These are phyloP conservation scores for Cardamine resedifolia DNA, from an alignment of 345 rosid species.

Conservation along the genomic window DNA sequence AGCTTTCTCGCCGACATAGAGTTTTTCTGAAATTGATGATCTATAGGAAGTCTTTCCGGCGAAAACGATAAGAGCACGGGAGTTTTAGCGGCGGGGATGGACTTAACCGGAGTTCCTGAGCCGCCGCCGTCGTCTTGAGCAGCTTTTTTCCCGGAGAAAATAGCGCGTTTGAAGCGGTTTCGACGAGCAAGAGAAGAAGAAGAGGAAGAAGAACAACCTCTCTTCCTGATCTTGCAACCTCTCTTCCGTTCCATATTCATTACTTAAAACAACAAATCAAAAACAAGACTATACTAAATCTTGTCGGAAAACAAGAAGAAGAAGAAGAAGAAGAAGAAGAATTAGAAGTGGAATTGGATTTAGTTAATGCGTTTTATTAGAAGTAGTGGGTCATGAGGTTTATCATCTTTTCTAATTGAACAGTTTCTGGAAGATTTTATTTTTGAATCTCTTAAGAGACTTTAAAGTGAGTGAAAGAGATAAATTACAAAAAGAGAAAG, in stretches of 20 bases:
- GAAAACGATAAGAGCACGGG: constrained; percentile 26
- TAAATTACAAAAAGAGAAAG: constrained; percentile 33
- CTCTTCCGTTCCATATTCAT: constrained; percentile 43
- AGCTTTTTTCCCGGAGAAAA: constrained; percentile 56
- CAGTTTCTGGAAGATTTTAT: constrained; percentile 29
- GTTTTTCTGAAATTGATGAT: constrained; percentile 33
- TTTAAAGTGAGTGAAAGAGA: constrained; percentile 36
- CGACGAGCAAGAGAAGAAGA: constrained; percentile 69
- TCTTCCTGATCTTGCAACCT: constrained; percentile 78
- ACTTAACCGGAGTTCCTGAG: constrained; percentile 64
- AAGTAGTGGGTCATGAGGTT: constrained; percentile 26
- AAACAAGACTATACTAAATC: background rate
- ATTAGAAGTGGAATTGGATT: background rate
- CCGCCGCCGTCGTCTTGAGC: constrained; percentile 41
- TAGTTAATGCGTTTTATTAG: constrained; percentile 5
- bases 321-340: background rate
- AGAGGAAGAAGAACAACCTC: constrained; percentile 82
- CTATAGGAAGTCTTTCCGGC: constrained; percentile 12
- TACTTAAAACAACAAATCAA: background rate
- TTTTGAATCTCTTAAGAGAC: constrained; percentile 22
- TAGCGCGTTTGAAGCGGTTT: constrained; percentile 80
- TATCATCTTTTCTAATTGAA: constrained; percentile 5
- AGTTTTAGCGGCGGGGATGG: constrained; percentile 51
- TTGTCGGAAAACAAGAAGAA: background rate
- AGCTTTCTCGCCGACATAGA: constrained; percentile 78